phyloP scores from a whole-genome alignment of 106 monocot species.

The Chionographis japonica region DNA sequence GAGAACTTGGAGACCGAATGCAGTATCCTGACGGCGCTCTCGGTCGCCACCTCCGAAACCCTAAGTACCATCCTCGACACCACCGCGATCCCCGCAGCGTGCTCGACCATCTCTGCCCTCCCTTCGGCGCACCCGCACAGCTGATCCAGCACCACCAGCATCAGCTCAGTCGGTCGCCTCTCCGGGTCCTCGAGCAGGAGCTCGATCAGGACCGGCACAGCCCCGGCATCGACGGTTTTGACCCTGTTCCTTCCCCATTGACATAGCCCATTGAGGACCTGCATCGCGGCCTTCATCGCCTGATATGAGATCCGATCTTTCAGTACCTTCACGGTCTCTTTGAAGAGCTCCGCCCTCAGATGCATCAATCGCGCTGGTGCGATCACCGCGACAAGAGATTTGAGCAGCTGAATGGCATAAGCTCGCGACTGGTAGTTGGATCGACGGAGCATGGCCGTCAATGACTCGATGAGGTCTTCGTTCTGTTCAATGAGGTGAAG shows the following conservation, averaged over 20 bases:
- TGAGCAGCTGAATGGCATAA: conserved; percentile 32
- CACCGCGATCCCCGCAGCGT: conserved; percentile 39
- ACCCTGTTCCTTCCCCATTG: conserved; percentile 37
- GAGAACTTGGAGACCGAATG: conserved; percentile 27
- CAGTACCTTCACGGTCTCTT: conserved; percentile 29
- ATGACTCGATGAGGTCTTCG: conserved; percentile 15
- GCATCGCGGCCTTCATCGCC: conserved; percentile 43
- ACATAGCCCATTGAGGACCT: conserved; percentile 16
- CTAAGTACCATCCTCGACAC: conserved; percentile 23
- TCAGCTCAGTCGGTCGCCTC: conserved; percentile 28
- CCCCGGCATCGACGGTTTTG: conserved; percentile 34
- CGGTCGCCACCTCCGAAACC: conserved; percentile 29
- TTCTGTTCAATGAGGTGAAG: conserved; percentile 13
- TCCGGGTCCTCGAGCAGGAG: conserved; percentile 28
- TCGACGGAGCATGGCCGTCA: conserved; percentile 22
- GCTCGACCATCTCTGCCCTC: conserved; percentile 24
- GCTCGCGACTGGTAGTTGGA: conserved; percentile 32
- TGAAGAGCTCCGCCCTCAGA: conserved; percentile 18
- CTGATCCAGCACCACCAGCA: conserved; percentile 26
- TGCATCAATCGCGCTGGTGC: conserved; percentile 3
- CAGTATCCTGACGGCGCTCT: conserved; percentile 39
- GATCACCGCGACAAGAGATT: conserved; percentile 17
- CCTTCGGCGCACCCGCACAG: conserved; percentile 51
- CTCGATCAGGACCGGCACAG: conserved; percentile 31
- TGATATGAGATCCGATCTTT: conserved; percentile 26